Evolutionary conservation across 345 rosid species (phyloP), one percentile per base, ranked within the genome.

Genomic region (Lepidium aucheri): DNA sequence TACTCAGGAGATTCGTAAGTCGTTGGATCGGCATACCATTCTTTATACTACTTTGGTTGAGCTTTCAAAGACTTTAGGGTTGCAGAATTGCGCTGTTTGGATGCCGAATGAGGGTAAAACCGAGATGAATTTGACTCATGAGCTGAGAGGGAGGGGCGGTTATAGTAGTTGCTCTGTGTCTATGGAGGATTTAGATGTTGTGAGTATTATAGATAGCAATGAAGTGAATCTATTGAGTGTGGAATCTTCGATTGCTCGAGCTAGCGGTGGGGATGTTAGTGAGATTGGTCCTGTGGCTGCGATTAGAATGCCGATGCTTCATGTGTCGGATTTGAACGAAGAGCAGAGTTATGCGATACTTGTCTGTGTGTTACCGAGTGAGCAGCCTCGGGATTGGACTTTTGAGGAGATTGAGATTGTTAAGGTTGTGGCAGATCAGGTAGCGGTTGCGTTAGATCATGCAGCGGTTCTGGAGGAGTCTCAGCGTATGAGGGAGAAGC

Each of bases 391-490:
- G 62, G 77, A 80, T 20, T 94, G 99, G 99, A 82, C 75, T 81
- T 76, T 77, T 68, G 91, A 84, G 69, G 99, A 90, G 60, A 63
- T 84, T 8, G 99, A 90, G 82, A 94, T 94, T 70, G 81, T 90
- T 39, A 82, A 94, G 64, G 99, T 88, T 53, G 99, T 94, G 17
- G 99, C 99, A 3, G 97, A 86, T 76, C 99, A 94, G 78, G 97
- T 94, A 32, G 90, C 97, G 4, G 97, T 94, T 71, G 99, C 99
- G 24, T 82, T 94, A 62, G 91, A 97, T 68, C 99, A 94, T 69
- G 96, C 99, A 11, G 95, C 96, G 13, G 85, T 90, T 71, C 92
- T 94, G 14, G 99, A 94, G 58, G 99, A 94, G 63, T 94, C 99
- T 28, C 97, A 90, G 67, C 80, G 78, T 6, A 94, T 94, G 96